Base-by-base conservation (phyloP, 805 yeast species). In the Maudiozyma barnettii region DNA sequence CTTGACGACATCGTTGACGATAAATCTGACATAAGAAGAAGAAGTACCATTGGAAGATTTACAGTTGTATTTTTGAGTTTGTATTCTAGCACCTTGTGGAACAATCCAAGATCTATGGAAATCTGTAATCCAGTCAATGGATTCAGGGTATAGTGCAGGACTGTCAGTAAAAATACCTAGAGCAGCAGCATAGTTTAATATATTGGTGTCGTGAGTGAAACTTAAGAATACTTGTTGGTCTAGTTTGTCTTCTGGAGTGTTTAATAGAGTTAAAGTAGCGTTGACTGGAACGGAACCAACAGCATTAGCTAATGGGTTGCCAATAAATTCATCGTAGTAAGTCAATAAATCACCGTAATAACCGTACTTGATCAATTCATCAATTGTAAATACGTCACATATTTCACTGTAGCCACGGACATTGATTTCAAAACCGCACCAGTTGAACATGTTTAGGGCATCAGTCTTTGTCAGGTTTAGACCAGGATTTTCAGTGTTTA, bases 401-500 rank as follows among this genome's bases (percentile, higher is more conserved):
- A 84, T 78, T 31, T 74, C 72, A 14, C 93, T 82, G 46, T 65
- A 61, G 9, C 93, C 95, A 48, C 71, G 72, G 9, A 78, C 84
- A 47, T 84, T 84, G 41, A 84, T 65, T 64, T 86, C 95, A 60
- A 73, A 86, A 3, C 86, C 89, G 66, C 95, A 85, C 66, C 79
- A 73, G 12, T 72, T 68, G 56, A 82, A 79, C 52, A 85, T 56
- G 21, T 63, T 64, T 39, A 61, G 64, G 22, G 80, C 75, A 56
- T 86, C 91, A 35, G 61, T 56, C 2, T 69, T 58, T 3, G 80
- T 73, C 46, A 84, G 53, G 53, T 77, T 67, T 52, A 70, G 67
- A 2, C 79, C 82, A 3, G 78, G 77, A 46, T 84, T 77, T 44
- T 73, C 69, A 41, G 61, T 60, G 55, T 75, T 75, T 44, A 84